Base-by-base conservation (phyloP, 345 rosid genomes). In the Euphorbia peplus region DNA sequence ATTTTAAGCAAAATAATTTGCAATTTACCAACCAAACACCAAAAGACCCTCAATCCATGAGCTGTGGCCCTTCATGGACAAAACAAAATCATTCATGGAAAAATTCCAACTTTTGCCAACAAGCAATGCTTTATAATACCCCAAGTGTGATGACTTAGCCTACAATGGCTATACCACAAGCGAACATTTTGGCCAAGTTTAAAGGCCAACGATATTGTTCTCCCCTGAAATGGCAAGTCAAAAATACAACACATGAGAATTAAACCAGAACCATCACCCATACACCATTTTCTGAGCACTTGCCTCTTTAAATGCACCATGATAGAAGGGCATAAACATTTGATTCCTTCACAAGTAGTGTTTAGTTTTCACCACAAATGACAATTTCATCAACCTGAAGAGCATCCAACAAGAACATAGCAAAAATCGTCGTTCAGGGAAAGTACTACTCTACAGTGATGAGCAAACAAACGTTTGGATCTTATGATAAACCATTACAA, bases 401-500 rank as follows among this genome's bases (percentile, higher is more conserved):
- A 58, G 7, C 16, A 57, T 57, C 9, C 15, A 7, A 51, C 44
- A 32, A 32, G 50, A 22, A 70, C 24, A 10, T 21, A 60, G n/a
- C 7, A 28, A 57, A 58, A 60, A 13, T 7, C 66, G 24, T 69
- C 5, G 22, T 25, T 3, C 24, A 13, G 15, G 19, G 12, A 30
- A 21, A 37, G 37, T 8, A 14, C 25, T 4, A 11, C 30, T 59
- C 58, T 16, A 13, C 0, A 30, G 16, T 56, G 42, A n/a, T n/a
- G 44, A 68, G 22, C 18, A 48, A n/a, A n/a, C n/a, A n/a, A n/a
- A 24, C 37, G 11, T 46, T 12, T 24, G 26, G 18, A 60, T 46
- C 32, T 29, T 39, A 11, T 37, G 41, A 39, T 63, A 29, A 51
- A 62, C 44, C 67, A 53, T 39, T 19, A 52, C 25, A 51, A 70